Conservation (phyloP, 2,329 filamentous ascomycete genomes). For the Ilyonectria destructans region DNA sequence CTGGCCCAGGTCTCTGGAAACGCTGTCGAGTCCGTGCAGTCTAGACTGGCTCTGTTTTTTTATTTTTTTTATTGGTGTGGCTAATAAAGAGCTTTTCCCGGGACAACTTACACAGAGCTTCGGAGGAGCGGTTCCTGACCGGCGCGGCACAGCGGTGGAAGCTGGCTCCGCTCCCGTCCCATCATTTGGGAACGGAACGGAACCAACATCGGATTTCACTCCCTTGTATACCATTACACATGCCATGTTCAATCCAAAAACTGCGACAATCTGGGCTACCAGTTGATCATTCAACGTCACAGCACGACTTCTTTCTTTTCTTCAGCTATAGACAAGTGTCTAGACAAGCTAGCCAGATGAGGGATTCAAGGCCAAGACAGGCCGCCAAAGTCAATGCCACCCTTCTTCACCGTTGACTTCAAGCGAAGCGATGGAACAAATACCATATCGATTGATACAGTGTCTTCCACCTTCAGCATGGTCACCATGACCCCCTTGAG, state of each 20-base stretch:
- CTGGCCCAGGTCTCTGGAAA: constrained; percentile 3
- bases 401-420: neutral
- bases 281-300: neutral
- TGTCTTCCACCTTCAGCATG: neutral
- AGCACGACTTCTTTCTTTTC: neutral
- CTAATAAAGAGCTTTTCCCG: neutral
- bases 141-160: neutral
- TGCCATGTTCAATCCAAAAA: neutral
- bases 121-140: neutral
- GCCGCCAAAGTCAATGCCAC: neutral
- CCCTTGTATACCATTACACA: neutral
- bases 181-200: neutral
- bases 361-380: neutral
- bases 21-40: constrained; percentile 1
- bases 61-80: neutral
- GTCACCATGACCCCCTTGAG: neutral
- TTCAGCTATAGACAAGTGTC: neutral
- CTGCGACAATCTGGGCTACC: neutral
- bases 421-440: neutral
- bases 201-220: neutral
- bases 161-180: neutral
- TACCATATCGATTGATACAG: neutral
- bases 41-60: neutral
- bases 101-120: neutral
- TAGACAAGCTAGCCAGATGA: neutral